These are phyloP conservation scores for Lactifluus subvellereus DNA, from an alignment of 768 basidiomycete species.

Conservation along the genomic window DNA sequence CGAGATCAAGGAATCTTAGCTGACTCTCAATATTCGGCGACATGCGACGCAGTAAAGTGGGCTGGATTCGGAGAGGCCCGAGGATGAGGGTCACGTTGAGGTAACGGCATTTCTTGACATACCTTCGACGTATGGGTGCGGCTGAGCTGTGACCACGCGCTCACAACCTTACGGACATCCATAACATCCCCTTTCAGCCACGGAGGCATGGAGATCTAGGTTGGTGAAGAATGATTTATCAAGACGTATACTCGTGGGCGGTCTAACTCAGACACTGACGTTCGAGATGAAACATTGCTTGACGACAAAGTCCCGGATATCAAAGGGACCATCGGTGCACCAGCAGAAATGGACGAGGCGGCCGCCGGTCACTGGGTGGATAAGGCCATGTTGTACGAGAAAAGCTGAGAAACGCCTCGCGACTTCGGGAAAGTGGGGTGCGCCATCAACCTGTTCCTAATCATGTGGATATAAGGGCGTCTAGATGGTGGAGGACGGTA, in stretches of 20 bases:
- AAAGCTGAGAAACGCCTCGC: constrained; percentile 59
- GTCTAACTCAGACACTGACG: constrained; percentile 36
- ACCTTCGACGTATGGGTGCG: constrained; percentile 8
- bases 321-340: constrained; percentile 82
- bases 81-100: constrained; percentile 1
- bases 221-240: constrained; percentile 12
- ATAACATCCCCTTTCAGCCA: constrained; percentile 73
- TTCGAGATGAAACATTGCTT: constrained; percentile 89
- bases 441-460: constrained; percentile 76
- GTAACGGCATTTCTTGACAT: background rate
- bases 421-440: constrained; percentile 71
- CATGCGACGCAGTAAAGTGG: constrained; percentile 27
- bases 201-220: constrained; percentile 57
- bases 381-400: constrained; percentile 63
- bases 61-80: constrained; percentile 14
- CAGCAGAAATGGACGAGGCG: constrained; percentile 64
- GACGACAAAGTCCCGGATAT: constrained; percentile 77
- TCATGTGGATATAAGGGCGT: background rate
- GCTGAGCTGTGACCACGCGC: constrained; percentile 34
- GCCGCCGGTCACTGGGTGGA: constrained; percentile 51
- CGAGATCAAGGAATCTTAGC: constrained; percentile 62
- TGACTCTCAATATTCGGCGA: constrained; percentile 69
- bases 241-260: constrained; percentile 13
- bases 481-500: background rate
- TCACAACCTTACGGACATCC: constrained; percentile 63